A percentile compares a stretch with the other conserved stretches of the same genome.
These are phyloP conservation scores for Endogone sp. DNA, from an alignment of 192 early-diverging fungal genomes.

Conservation along the genomic window DNA sequence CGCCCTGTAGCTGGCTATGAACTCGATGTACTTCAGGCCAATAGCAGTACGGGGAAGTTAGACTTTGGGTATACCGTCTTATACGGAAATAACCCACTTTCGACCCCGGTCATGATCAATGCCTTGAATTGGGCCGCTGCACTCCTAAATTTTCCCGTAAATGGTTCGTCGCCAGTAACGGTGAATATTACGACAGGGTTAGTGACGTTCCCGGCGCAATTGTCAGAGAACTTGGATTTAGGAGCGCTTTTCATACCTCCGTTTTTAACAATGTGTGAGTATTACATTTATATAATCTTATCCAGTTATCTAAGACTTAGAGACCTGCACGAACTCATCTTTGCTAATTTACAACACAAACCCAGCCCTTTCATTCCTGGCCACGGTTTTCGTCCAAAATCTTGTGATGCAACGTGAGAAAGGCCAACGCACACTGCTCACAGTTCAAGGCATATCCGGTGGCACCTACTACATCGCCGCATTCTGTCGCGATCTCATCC, in stretches of 20 bases:
- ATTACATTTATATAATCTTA: not conserved
- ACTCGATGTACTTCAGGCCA: constrained; percentile 17
- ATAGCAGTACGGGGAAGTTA: constrained; percentile 10
- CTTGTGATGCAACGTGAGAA: constrained; percentile 28
- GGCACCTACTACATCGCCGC: constrained; percentile 27
- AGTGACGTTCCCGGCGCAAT: constrained; percentile 24
- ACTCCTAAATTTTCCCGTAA: constrained; percentile 20
- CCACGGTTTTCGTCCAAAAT: constrained; percentile 20
- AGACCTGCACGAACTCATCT: too few relatives aligned
- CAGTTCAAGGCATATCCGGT: constrained; percentile 27
- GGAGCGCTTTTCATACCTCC: constrained; percentile 28
- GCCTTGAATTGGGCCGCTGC: constrained; percentile 20
- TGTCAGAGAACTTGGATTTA: constrained; percentile 30
- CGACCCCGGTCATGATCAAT: constrained; percentile 24
- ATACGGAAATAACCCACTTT: constrained; percentile 9
- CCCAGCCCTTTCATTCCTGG: constrained; percentile 28
- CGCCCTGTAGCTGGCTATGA: constrained; percentile 25
- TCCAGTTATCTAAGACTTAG: not conserved
- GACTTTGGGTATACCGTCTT: constrained; percentile 28
- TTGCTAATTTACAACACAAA: not conserved
- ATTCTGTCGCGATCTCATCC: constrained; percentile 22
- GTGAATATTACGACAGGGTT: constrained; percentile 17
- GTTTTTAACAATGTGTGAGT: constrained; percentile 33
- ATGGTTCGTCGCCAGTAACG: constrained; percentile 5
- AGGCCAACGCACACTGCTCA: constrained; percentile 29